phyloP scores from a whole-genome alignment of 495 filamentous ascomycete species.

The Aspergillus mulundensis region DNA sequence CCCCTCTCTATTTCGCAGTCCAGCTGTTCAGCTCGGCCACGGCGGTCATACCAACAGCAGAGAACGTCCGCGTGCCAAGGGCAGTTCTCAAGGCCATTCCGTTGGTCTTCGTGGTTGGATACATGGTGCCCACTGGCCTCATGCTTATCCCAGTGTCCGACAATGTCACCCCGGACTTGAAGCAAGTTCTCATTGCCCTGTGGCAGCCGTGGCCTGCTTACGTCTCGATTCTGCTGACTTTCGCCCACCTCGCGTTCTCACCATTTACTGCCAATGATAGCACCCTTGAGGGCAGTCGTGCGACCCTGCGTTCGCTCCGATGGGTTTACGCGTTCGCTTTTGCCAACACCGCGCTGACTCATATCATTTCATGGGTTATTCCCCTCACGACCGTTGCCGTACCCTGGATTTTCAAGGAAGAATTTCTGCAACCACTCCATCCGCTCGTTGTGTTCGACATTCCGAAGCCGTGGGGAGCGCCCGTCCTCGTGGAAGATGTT shows the following conservation, averaged over 20 bases:
- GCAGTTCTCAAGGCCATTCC: conserved; percentile 46
- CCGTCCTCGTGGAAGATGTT: conserved; percentile 36
- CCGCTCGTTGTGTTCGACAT: conserved; percentile 37
- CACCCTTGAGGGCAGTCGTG: conserved; percentile 15
- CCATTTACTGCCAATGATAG: conserved; percentile 33
- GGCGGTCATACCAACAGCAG: conserved; percentile 38
- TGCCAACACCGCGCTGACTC: conserved; percentile 41
- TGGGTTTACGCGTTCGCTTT: conserved; percentile 54
- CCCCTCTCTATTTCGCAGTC: conserved; percentile 48
- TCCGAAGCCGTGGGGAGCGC: conserved; percentile 37
- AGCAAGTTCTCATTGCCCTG: conserved; percentile 54
- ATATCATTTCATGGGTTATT: conserved; percentile 43
- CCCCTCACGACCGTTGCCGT: conserved; percentile 37
- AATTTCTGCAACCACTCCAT: conserved; percentile 32
- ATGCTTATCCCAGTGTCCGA: conserved; percentile 50
- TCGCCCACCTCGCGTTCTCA: conserved; percentile 29
- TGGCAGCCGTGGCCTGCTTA: conserved; percentile 61
- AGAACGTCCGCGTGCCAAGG: conserved; percentile 46
- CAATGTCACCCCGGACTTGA: conserved; percentile 40
- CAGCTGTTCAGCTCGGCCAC: conserved; percentile 54
- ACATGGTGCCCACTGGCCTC: conserved; percentile 46
- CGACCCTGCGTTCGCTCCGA: conserved; percentile 43
- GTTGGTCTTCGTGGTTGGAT: conserved; percentile 44
- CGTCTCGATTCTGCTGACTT: conserved; percentile 30
- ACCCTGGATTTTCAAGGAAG: conserved; percentile 34